These are phyloP conservation scores for Coprinellus aureogranulatus DNA, from an alignment of 768 basidiomycete genomes.

Conservation along the genomic window DNA sequence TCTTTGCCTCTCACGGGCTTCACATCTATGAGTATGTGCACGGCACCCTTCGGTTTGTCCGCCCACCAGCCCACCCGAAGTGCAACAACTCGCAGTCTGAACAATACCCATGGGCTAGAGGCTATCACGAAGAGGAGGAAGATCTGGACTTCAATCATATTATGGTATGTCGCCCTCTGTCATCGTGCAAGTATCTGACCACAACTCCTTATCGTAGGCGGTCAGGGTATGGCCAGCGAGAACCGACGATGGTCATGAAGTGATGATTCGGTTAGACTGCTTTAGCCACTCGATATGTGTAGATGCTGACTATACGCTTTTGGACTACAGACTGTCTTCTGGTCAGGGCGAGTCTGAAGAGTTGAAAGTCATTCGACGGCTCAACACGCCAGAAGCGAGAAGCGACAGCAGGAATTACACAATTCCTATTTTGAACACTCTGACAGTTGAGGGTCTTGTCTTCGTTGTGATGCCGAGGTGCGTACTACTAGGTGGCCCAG, in stretches of 20 bases:
- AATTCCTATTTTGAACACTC: constrained; percentile 11
- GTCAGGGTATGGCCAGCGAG: constrained; percentile 10
- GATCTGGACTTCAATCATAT: not conserved
- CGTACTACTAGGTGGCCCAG: not conserved
- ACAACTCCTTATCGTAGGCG: not conserved
- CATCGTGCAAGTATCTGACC: not conserved
- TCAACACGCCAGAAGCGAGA: constrained; percentile 1
- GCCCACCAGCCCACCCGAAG: not conserved
- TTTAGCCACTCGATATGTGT: not conserved
- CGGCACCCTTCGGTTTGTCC: not conserved
- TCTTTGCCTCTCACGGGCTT: constrained; percentile 13
- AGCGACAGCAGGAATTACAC: constrained; percentile 13
- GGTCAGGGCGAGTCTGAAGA: not conserved
- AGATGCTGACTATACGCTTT: not conserved
- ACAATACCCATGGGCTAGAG: not conserved
- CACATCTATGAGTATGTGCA: not conserved
- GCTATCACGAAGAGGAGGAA: not conserved
- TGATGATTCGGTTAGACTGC: constrained; percentile 12
- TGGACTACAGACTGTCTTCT: not conserved
- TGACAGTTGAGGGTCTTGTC: constrained; percentile 7
- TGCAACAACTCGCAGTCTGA: not conserved
- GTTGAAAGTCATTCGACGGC: not conserved
- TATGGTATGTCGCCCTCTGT: not conserved
- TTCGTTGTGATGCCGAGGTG: constrained; percentile 18
- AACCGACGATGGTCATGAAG: constrained; percentile 11